Evolutionary conservation across 2,329 filamentous ascomycete genomes (phyloP).

Genomic region (Penicillium sp.): DNA sequence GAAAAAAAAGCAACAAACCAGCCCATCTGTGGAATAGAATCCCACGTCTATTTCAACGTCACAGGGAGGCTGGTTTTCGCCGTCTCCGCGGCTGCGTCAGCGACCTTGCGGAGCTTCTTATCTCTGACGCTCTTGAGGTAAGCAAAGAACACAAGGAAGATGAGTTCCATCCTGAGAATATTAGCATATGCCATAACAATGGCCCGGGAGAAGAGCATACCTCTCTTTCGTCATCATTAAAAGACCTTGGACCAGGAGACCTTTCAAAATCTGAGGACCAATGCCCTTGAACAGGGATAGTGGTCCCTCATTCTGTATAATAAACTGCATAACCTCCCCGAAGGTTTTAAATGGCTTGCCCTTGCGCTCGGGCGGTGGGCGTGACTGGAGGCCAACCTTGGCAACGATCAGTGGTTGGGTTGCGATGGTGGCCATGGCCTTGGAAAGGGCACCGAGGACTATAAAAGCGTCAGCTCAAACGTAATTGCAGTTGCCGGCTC

Average conservation of each 20-base stretch:
- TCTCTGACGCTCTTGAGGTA: constrained; percentile 75
- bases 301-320: constrained; percentile 83
- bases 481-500: neutral
- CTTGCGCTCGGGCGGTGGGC: constrained; percentile 79
- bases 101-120: constrained; percentile 71
- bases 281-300: constrained; percentile 95
- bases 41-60: constrained; percentile 50
- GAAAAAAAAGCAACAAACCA: constrained; percentile 19
- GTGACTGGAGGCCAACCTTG: constrained; percentile 94
- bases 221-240: constrained; percentile 99
- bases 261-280: constrained; percentile 90
- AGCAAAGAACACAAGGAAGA: constrained; percentile 84
- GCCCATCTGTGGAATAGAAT: neutral
- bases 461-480: constrained; percentile 21
- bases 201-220: constrained; percentile 49
- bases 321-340: constrained; percentile 91
- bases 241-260: constrained; percentile 89
- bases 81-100: constrained; percentile 66
- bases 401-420: constrained; percentile 97
- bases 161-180: constrained; percentile 73
- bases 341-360: constrained; percentile 95
- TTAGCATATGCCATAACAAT: constrained; percentile 14
- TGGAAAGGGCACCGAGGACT: constrained; percentile 93
- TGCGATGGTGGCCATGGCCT: constrained; percentile 84
- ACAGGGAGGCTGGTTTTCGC: constrained; percentile 59